These are phyloP conservation scores for Catunica adiposa DNA, from an alignment of 2,329 filamentous ascomycete species.

Conservation along the genomic window DNA sequence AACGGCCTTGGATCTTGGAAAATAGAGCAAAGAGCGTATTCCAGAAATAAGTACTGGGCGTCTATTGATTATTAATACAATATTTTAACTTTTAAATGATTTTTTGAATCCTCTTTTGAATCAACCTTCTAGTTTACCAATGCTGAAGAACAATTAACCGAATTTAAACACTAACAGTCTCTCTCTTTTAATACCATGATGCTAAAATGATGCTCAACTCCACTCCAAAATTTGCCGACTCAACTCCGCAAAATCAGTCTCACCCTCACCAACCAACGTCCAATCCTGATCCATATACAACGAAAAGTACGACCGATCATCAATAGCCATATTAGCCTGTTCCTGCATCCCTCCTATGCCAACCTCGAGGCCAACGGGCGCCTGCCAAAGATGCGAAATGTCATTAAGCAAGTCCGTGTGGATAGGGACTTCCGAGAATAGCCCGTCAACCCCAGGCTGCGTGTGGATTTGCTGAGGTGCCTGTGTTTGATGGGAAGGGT, in stretches of 20 bases:
- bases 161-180: neutral
- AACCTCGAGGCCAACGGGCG: slow-evolving; percentile 2
- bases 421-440: slow-evolving; percentile 12
- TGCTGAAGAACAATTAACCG: neutral
- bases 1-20: no score
- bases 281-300: slow-evolving; percentile 14
- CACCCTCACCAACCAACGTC: slow-evolving; percentile 12
- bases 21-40: no score
- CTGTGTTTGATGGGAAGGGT: neutral
- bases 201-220: slow-evolving; percentile 4
- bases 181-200: no score
- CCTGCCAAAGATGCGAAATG: slow-evolving; percentile 14
- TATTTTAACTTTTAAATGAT: neutral
- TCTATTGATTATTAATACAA: neutral
- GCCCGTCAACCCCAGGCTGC: slow-evolving; percentile 4
- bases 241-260: slow-evolving; percentile 12
- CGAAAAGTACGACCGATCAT: slow-evolving; percentile 12
- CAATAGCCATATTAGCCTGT: slow-evolving; percentile 9
- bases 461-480: neutral
- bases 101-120: no score
- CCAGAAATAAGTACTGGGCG: neutral
- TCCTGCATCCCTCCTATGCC: slow-evolving; percentile 7
- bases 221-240: slow-evolving; percentile 13
- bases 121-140: no score
- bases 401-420: slow-evolving; percentile 13